Evolutionary conservation across 495 filamentous ascomycete genomes (phyloP).

Genomic region (Podospora tetraspora): DNA sequence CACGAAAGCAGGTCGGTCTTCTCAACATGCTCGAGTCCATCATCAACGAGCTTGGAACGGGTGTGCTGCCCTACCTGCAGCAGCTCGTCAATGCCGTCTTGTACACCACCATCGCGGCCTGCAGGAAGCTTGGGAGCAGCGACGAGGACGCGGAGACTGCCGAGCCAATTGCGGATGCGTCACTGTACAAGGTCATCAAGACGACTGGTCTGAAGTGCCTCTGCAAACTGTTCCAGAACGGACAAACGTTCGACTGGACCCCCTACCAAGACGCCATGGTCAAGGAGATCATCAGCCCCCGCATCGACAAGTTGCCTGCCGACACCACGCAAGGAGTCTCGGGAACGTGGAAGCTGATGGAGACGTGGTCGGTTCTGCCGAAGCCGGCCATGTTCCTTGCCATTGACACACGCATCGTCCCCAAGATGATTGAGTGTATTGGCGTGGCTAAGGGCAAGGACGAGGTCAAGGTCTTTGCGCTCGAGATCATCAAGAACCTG

Average conservation of each 20-base stretch:
- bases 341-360: constrained; percentile 71
- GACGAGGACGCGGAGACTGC: constrained; percentile 40
- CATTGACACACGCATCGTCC: constrained; percentile 58
- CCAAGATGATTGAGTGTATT: constrained; percentile 65
- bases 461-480: constrained; percentile 76
- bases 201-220: constrained; percentile 73
- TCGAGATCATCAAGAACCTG: constrained; percentile 67
- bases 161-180: constrained; percentile 45
- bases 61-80: constrained; percentile 55
- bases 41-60: constrained; percentile 70
- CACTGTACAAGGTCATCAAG: constrained; percentile 64
- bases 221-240: constrained; percentile 66
- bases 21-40: constrained; percentile 88
- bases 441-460: constrained; percentile 72
- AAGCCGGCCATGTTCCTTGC: constrained; percentile 64
- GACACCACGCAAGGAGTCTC: constrained; percentile 90
- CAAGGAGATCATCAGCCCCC: constrained; percentile 65
- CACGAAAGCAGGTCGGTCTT: constrained; percentile 78
- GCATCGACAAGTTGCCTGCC: constrained; percentile 71
- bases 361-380: constrained; percentile 67
- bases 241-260: constrained; percentile 60
- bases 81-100: constrained; percentile 67
- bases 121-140: constrained; percentile 48
- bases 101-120: constrained; percentile 71
- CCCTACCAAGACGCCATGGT: constrained; percentile 66